Base-by-base conservation (phyloP, 2,329 filamentous ascomycete genomes). In the Xylariaceae sp. region DNA sequence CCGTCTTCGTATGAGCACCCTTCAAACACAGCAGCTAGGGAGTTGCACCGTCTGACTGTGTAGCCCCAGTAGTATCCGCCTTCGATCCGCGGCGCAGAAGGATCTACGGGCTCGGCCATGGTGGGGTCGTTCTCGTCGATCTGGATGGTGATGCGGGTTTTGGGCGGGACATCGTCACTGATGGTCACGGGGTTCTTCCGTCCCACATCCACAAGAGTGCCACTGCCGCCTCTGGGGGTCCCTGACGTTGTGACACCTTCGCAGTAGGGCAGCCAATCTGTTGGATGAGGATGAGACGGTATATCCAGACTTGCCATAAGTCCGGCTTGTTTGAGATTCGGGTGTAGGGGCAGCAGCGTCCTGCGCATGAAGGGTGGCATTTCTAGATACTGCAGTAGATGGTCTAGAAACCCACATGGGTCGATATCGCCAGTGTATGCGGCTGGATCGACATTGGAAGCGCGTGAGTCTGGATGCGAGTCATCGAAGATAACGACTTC, bases 61-160 rank as follows among this genome's bases (percentile, higher is more conserved):
- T 85, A 95, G 34, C 89, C 89, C 88, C 89, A 95, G 66, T 90
- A 94, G 64, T 89, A 93, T 0, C 89, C 89, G 2, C 72, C 78
- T 49, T 89, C 80, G 39, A 85, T 83, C 43, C 88, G 76, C 1
- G 89, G 89, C 3, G 74, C 67, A 19, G 76, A 70, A 0, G 87
- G 85, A 28, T 82, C 72, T 3, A 91, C 82, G 13, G 83, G 77
- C 40, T 81, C 74, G 1, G 78, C 80, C 48, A 45, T 60, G 2
- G 57, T 61, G 37, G 65, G 56, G 15, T 68, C 64, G 41, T 70
- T 62, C 13, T 72, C 63, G 13, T 75, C 66, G 51, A 90, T 79
- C 44, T 78, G 78, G 16, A 94, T 66, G 1, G 89, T 94, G 19
- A 93, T 75, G 34, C 89, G 76, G 3, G 84, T 87, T 47, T 82